Conservation (phyloP, 352 stramenopile genomes). For the Pythium oligandrum region DNA sequence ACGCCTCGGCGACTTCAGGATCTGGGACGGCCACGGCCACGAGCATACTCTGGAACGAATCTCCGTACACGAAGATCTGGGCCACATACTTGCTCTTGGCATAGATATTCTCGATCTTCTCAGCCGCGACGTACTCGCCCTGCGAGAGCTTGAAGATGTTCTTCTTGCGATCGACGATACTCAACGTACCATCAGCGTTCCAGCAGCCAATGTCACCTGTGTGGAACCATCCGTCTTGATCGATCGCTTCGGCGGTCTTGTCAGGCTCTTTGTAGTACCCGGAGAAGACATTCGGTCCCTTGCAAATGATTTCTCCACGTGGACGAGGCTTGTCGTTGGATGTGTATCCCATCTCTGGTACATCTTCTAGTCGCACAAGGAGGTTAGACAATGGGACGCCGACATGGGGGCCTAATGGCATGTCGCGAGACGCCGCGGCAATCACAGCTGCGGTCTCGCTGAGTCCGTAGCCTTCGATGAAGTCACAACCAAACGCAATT, state of each 20-base stretch:
- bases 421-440: too few species aligned
- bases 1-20: conserved; percentile 16
- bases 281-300: conserved; percentile 68
- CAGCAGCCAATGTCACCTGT: conserved; percentile 93
- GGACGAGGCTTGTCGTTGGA: conserved; percentile 45
- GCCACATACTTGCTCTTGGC: conserved; percentile 84
- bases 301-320: conserved; percentile 41
- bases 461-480: too few species aligned
- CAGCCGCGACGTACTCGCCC: conserved; percentile 93
- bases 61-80: conserved; percentile 92
- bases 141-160: conserved; percentile 90
- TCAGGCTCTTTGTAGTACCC: conserved; percentile 93
- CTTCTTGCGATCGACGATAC: conserved; percentile 85
- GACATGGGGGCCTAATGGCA: too few species aligned
- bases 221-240: conserved; percentile 91
- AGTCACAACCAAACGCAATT: too few species aligned
- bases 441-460: too few species aligned
- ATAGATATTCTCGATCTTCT: conserved; percentile 96
- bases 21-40: conserved; percentile 91
- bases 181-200: conserved; percentile 86
- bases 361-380: too few species aligned
- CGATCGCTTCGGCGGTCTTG: conserved; percentile 86
- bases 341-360: too few species aligned
- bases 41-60: conserved; percentile 89
- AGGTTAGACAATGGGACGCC: too few species aligned